Percentiles rank a stretch among this genome's conserved stretches.
These are phyloP conservation scores for Calocera cornea DNA, from an alignment of 768 basidiomycete genomes.

Conservation along the genomic window DNA sequence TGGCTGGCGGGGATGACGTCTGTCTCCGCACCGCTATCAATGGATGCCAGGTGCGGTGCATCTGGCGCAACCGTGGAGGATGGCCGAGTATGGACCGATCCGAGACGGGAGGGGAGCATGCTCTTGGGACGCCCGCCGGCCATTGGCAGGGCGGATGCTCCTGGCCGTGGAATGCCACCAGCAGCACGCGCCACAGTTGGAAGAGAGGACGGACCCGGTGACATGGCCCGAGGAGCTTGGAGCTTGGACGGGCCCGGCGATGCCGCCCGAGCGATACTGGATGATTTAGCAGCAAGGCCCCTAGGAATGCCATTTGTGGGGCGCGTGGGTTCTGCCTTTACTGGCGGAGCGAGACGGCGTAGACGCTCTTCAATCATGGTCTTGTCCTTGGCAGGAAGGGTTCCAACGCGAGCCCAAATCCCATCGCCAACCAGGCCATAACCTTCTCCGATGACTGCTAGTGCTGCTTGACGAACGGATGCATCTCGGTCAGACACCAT, in stretches of 20 bases:
- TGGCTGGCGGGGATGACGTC: neutral
- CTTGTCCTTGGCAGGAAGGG: constrained; percentile 71
- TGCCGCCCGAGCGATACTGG: neutral
- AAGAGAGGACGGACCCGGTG: constrained; percentile 22
- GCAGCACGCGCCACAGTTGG: neutral
- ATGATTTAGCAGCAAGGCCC: neutral
- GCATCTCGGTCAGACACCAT: constrained; percentile 86
- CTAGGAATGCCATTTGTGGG: neutral
- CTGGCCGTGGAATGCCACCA: constrained; percentile 35
- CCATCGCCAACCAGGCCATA: constrained; percentile 75
- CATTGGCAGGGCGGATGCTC: constrained; percentile 30
- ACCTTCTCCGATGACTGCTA: constrained; percentile 65
- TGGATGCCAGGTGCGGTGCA: neutral
- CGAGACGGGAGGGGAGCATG: constrained; percentile 61
- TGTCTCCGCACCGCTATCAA: neutral
- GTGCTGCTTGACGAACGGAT: constrained; percentile 72
- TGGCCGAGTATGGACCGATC: constrained; percentile 35
- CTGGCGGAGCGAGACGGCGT: constrained; percentile 41
- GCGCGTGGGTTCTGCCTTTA: neutral
- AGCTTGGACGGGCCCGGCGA: constrained; percentile 39
- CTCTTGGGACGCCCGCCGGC: constrained; percentile 42
- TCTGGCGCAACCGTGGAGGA: neutral
- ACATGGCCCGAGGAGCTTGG: constrained; percentile 23
- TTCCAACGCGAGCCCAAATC: constrained; percentile 66
- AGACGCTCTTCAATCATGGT: constrained; percentile 84